A percentile compares a stretch with the other conserved stretches of the same genome.
These are phyloP conservation scores for Clohesyomyces aquaticus DNA, from an alignment of 495 filamentous ascomycete genomes.

Conservation along the genomic window DNA sequence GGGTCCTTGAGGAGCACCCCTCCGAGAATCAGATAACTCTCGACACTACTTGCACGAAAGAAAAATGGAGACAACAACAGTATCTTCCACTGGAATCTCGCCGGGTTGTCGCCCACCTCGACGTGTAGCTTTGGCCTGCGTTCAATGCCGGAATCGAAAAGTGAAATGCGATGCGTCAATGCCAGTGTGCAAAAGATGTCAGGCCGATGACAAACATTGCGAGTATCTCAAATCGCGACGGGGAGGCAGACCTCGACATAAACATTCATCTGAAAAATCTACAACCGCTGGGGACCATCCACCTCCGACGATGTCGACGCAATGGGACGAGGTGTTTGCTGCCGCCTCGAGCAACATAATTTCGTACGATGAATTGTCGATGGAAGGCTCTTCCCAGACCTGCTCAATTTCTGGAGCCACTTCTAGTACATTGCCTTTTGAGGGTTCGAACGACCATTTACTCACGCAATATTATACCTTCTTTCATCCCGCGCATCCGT, in stretches of 20 bases:
- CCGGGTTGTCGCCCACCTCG: too few species aligned
- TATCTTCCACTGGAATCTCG: neutral
- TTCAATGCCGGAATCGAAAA: neutral
- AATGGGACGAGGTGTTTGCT: neutral
- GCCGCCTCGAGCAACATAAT: neutral
- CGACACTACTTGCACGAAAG: neutral
- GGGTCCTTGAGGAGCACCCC: neutral
- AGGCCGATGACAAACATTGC: neutral
- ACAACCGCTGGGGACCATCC: neutral
- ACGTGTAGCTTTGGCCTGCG: neutral
- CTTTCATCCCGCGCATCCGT: constrained; percentile 72
- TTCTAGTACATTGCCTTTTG: neutral
- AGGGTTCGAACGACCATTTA: constrained; percentile 15
- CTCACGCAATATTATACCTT: constrained; percentile 31
- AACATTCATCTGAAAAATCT: neutral
- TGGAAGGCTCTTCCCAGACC: neutral
- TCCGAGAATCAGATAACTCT: neutral
- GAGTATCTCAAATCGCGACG: neutral
- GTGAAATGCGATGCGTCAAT: neutral
- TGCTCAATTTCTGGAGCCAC: neutral
- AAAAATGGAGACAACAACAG: neutral
- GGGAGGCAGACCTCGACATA: neutral
- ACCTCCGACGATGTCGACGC: neutral
- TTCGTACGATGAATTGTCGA: neutral
- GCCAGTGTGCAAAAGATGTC: neutral